Evolutionary conservation across 1,284 basidiomycete species (phyloP).

Genomic region (Caloboletus inedulis): DNA sequence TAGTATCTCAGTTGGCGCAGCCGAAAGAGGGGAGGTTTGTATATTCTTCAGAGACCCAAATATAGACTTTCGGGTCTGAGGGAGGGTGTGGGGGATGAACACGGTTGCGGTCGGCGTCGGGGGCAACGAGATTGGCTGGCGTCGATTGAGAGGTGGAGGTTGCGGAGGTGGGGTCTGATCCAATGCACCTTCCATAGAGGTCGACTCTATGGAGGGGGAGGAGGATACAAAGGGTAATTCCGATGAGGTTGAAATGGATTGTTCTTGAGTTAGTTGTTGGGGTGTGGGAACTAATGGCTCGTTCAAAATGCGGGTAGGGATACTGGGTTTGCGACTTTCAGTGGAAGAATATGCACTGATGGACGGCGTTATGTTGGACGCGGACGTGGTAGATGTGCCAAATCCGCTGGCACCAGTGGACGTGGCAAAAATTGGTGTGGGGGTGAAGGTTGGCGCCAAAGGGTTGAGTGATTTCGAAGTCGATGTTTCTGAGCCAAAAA

Average conservation of each 20-base stretch:
- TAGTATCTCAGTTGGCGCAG: conserved; percentile 39
- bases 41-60: conserved; percentile 31
- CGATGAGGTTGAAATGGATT: not conserved
- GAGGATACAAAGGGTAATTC: conserved; percentile 14
- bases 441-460: conserved; percentile 30
- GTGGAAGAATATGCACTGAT: not conserved
- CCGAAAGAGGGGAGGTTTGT: conserved; percentile 32
- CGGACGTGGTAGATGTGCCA: not conserved
- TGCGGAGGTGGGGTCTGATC: conserved; percentile 17
- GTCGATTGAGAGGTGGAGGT: conserved; percentile 30
- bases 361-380: not conserved
- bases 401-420: not conserved
- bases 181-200: conserved; percentile 4
- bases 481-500: conserved; percentile 5
- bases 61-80: conserved; percentile 21
- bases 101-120: conserved; percentile 30
- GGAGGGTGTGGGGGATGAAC: conserved; percentile 13
- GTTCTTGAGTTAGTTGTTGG: conserved; percentile 2
- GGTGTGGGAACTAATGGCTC: not conserved
- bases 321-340: not conserved
- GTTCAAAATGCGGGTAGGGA: not conserved
- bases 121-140: conserved; percentile 30
- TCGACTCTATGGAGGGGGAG: conserved; percentile 14
- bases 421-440: not conserved
- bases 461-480: conserved; percentile 25